Conservation (phyloP, 176 grass and related monocot species). For the Phragmites australis region DNA sequence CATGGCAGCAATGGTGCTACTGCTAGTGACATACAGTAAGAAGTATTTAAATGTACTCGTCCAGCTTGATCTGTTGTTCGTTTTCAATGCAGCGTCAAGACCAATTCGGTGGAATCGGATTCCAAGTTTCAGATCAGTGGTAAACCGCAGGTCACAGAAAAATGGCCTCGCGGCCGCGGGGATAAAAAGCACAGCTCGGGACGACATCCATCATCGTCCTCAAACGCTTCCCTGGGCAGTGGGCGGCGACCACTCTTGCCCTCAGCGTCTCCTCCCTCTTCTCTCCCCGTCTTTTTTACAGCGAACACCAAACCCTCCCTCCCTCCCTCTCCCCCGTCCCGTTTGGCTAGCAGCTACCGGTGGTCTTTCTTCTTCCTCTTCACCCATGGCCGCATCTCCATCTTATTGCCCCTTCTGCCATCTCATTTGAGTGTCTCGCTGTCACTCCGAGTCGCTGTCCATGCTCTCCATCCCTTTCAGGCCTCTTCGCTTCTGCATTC, state of each 20-base stretch:
- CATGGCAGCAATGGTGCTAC: not conserved
- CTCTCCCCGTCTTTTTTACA: slow-evolving; percentile 1
- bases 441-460: slow-evolving; percentile 86
- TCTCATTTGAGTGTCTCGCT: not conserved
- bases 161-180: not conserved
- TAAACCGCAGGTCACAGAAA: not conserved
- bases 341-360: not conserved
- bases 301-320: not conserved
- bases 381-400: not conserved
- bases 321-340: not conserved
- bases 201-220: not conserved
- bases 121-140: not conserved
- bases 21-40: not conserved
- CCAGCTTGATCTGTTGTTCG: not conserved
- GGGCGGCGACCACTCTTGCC: slow-evolving; percentile 11
- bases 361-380: not conserved
- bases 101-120: not conserved
- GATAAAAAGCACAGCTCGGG: no score
- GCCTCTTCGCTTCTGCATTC: slow-evolving; percentile 67
- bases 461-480: slow-evolving; percentile 89
- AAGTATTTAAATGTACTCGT: no score
- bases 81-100: not conserved
- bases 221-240: slow-evolving; percentile 28
- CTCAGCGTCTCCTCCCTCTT: not conserved
- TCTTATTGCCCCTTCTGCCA: slow-evolving; percentile 23